Conservation (phyloP, 441 rosid species). For the Melastoma candidum region DNA sequence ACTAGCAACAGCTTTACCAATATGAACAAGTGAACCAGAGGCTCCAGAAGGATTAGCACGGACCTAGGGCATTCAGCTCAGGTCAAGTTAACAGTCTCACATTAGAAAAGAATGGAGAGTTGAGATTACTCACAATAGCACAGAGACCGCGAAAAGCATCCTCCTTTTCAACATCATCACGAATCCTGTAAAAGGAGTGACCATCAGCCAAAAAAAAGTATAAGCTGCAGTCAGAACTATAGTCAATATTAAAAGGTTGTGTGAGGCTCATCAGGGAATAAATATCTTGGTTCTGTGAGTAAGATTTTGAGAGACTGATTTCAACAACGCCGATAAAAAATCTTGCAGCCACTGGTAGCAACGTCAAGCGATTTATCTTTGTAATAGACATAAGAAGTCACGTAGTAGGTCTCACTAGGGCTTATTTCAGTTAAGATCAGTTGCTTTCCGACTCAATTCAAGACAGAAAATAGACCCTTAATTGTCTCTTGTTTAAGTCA, state of each 20-base stretch:
- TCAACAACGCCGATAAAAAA: neutral
- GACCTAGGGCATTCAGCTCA: conserved; percentile 32
- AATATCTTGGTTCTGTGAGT: neutral
- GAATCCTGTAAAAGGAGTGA: conserved; percentile 45
- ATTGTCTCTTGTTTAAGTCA: no score
- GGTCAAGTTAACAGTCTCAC: neutral
- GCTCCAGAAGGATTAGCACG: conserved; percentile 90
- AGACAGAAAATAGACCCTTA: no score
- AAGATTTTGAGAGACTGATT: neutral
- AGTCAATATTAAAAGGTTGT: neutral
- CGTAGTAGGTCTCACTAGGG: no score
- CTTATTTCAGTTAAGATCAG: no score
- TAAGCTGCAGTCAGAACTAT: conserved; percentile 2
- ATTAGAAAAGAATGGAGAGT: neutral
- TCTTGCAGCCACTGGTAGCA: no score
- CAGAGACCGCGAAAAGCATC: conserved; percentile 97
- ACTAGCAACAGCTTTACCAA: conserved; percentile 95
- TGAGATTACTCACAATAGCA: conserved; percentile 61
- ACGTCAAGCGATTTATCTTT: no score
- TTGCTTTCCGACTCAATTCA: no score
- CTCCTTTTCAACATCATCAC: conserved; percentile 95
- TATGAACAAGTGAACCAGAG: conserved; percentile 69
- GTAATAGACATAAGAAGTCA: no score
- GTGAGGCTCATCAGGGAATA: neutral
- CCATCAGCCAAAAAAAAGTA: conserved; percentile 8